A percentile compares a stretch with the other conserved stretches of the same genome.
These are phyloP conservation scores for Tylopilus plumbeoviolaceoides DNA, from an alignment of 768 basidiomycete genomes.

Conservation along the genomic window DNA sequence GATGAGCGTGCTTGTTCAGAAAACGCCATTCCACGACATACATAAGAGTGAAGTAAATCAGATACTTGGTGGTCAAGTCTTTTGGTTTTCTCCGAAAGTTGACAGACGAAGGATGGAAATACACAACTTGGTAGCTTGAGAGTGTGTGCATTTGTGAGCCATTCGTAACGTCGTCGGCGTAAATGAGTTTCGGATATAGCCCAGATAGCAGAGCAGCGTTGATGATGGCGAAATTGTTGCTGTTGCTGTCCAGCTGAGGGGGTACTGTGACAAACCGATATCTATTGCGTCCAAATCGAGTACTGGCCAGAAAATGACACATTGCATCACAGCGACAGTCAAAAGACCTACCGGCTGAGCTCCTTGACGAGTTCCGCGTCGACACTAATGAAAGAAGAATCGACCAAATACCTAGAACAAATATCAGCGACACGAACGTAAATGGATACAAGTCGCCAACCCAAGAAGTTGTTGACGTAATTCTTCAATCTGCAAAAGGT, in stretches of 20 bases:
- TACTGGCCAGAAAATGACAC: slow-evolving; percentile 38
- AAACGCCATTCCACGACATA: slow-evolving; percentile 29
- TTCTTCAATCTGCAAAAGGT: slow-evolving; percentile 94
- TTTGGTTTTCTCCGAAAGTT: slow-evolving; percentile 69
- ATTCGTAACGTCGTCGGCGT: slow-evolving; percentile 49
- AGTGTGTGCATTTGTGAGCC: slow-evolving; percentile 69
- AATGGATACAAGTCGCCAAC: slow-evolving; percentile 31
- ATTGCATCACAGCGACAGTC: not conserved
- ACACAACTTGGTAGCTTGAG: slow-evolving; percentile 71
- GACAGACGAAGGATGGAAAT: slow-evolving; percentile 88
- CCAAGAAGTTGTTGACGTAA: slow-evolving; percentile 86
- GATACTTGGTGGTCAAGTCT: slow-evolving; percentile 71
- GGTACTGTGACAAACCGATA: slow-evolving; percentile 78
- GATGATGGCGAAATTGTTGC: slow-evolving; percentile 59
- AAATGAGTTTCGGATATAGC: slow-evolving; percentile 86
- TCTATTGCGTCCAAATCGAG: slow-evolving; percentile 69
- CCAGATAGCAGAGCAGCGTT: slow-evolving; percentile 83
- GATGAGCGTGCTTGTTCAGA: slow-evolving; percentile 3
- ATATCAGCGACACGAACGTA: slow-evolving; percentile 1
- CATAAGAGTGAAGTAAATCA: slow-evolving; percentile 90
- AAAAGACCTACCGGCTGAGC: slow-evolving; percentile 51
- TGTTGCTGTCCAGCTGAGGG: slow-evolving; percentile 62
- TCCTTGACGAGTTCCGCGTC: slow-evolving; percentile 63
- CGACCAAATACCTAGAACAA: slow-evolving; percentile 69
- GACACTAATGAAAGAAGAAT: slow-evolving; percentile 78